Conservation (phyloP, 352 stramenopile genomes). For the Phytopythium aichiense region DNA sequence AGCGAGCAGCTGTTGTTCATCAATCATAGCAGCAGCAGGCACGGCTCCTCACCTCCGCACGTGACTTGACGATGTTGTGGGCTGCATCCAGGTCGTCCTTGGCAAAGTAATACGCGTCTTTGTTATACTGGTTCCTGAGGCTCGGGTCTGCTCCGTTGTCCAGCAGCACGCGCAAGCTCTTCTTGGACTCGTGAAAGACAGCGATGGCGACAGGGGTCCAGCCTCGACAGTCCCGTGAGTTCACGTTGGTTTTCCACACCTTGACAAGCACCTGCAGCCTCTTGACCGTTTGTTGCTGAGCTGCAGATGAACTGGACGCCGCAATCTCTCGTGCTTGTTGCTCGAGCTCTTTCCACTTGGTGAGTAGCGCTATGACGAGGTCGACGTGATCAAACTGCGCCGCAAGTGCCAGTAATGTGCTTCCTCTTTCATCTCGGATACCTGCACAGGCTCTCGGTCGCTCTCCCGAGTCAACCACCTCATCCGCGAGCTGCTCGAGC, state of each 20-base stretch:
- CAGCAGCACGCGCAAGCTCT: constrained; percentile 59
- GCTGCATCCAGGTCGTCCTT: constrained; percentile 87
- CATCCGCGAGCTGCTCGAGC: constrained; percentile 70
- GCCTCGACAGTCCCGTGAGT: constrained; percentile 72
- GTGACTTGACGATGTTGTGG: constrained; percentile 74
- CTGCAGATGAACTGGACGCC: constrained; percentile 12
- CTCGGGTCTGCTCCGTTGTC: constrained; percentile 76
- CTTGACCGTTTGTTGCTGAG: constrained; percentile 22
- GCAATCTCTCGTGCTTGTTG: constrained; percentile 22
- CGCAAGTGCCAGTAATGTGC: constrained; percentile 70
- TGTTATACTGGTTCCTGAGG: constrained; percentile 90
- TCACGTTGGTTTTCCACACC: constrained; percentile 63
- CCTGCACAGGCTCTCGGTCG: constrained; percentile 62
- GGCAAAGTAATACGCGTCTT: constrained; percentile 85
- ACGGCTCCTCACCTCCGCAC: constrained; percentile 38
- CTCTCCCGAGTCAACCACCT: constrained; percentile 55
- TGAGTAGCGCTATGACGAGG: constrained; percentile 53
- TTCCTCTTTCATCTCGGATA: constrained; percentile 75
- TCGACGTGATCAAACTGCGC: constrained; percentile 65
- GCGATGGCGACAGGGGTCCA: constrained; percentile 85
- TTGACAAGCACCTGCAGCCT: constrained; percentile 35
- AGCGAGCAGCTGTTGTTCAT: background rate
- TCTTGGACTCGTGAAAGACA: constrained; percentile 86
- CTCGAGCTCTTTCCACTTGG: constrained; percentile 48
- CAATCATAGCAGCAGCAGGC: background rate